Conservation (phyloP, 257 asterid species). For the Jasminum sambac region DNA sequence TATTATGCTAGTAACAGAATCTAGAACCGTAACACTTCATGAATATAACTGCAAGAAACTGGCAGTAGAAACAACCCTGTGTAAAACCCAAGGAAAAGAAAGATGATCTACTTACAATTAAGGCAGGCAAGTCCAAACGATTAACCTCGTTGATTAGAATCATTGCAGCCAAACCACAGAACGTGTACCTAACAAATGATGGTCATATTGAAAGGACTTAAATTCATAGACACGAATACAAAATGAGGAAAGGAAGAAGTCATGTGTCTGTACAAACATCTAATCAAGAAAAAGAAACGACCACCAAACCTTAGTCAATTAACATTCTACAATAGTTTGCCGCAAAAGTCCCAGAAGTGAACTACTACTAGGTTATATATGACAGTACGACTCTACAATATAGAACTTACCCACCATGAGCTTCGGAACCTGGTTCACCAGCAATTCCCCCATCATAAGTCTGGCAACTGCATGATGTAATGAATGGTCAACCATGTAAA, state of each 20-base stretch:
- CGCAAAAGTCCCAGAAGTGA: not conserved
- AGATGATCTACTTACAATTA: constrained; percentile 59
- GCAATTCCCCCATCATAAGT: constrained; percentile 98
- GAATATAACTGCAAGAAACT: not conserved
- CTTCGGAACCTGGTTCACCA: constrained; percentile 97
- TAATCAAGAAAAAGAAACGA: constrained; percentile 10
- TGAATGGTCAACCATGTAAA: constrained; percentile 6
- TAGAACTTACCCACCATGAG: constrained; percentile 95
- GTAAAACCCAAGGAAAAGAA: not conserved
- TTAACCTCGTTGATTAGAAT: constrained; percentile 74
- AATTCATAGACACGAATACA: constrained; percentile 14
- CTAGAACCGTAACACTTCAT: not conserved
- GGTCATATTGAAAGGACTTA: constrained; percentile 25
- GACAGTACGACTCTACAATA: not conserved
- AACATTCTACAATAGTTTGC: not conserved
- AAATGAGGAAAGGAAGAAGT: constrained; percentile 18
- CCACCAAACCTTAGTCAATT: not conserved
- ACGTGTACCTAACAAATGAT: constrained; percentile 63
- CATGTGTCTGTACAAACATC: not conserved
- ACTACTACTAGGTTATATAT: not conserved
- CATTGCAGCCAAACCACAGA: constrained; percentile 98
- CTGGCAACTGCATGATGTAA: constrained; percentile 71
- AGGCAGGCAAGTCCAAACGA: constrained; percentile 75
- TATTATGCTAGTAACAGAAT: not conserved
- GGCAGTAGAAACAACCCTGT: not conserved